phyloP scores from a whole-genome alignment of 2,329 filamentous ascomycete genomes.

The Microdochium nivale region DNA sequence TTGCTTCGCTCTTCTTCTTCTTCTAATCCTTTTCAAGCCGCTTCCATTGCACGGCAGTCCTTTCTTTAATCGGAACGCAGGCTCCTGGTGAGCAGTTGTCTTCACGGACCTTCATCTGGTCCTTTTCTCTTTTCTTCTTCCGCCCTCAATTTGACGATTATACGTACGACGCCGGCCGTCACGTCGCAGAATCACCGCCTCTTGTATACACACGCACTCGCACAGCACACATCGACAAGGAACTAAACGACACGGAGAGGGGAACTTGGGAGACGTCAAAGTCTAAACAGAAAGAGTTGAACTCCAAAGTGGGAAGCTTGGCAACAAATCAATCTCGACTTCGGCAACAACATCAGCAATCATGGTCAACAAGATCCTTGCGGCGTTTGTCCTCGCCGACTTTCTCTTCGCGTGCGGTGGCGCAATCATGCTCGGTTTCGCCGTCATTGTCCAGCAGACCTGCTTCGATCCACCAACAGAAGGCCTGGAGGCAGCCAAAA shows the following conservation, averaged over 20 bases:
- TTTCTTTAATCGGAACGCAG: conserved; percentile 4
- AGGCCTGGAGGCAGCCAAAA: conserved; percentile 39
- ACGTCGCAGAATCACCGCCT: not conserved
- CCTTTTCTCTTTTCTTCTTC: not conserved
- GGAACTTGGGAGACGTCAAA: not conserved
- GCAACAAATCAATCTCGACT: conserved; percentile 1
- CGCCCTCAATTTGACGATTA: not conserved
- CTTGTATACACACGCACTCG: not conserved
- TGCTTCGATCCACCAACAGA: conserved; percentile 31
- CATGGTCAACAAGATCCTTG: conserved; percentile 48
- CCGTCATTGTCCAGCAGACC: conserved; percentile 39
- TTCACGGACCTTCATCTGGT: not conserved
- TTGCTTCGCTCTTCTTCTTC: conserved; percentile 1
- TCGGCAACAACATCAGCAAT: conserved; percentile 6
- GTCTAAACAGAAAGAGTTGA: not conserved
- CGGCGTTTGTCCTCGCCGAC: conserved; percentile 38
- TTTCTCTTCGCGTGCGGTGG: conserved; percentile 44
- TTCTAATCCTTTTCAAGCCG: conserved; percentile 8
- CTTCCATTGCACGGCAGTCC: conserved; percentile 13
- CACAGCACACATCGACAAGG: not conserved
- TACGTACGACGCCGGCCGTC: not conserved
- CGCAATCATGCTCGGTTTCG: conserved; percentile 46
- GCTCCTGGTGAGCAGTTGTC: not conserved
- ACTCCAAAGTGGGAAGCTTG: not conserved
- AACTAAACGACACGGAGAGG: not conserved